These are phyloP conservation scores for Exophiala xenobiotica DNA, from an alignment of 2,329 filamentous ascomycete species.

Conservation along the genomic window DNA sequence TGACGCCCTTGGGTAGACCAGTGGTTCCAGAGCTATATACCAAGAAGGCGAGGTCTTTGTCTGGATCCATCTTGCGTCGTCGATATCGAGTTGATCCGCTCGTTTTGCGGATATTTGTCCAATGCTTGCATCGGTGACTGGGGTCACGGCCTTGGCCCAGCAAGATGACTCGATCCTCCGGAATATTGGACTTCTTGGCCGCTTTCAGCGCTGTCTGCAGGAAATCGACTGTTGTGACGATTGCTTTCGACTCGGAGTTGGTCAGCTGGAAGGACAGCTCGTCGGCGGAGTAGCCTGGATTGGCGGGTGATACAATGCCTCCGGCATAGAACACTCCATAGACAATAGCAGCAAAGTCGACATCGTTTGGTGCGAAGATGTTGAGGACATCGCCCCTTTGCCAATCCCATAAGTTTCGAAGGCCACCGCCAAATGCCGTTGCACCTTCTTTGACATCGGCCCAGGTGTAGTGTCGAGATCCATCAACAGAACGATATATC, in stretches of 20 bases:
- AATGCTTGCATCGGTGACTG: conserved; percentile 65
- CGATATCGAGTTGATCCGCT: conserved; percentile 59
- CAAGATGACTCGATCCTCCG: conserved; percentile 70
- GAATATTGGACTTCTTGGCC: conserved; percentile 67
- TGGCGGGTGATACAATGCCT: conserved; percentile 76
- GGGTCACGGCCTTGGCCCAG: conserved; percentile 71
- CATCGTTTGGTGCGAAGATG: conserved; percentile 79
- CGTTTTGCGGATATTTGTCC: conserved; percentile 68
- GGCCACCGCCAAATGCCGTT: conserved; percentile 72
- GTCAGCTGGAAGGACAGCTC: conserved; percentile 83
- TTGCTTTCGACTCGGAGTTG: conserved; percentile 70
- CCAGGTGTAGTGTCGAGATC: conserved; percentile 70
- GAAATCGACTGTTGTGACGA: conserved; percentile 71
- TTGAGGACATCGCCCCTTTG: conserved; percentile 79
- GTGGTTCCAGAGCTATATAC: conserved; percentile 91
- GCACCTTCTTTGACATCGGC: conserved; percentile 65
- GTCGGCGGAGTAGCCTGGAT: conserved; percentile 79
- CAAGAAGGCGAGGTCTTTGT: conserved; percentile 75
- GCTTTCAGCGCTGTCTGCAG: conserved; percentile 67
- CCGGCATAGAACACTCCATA: conserved; percentile 84
- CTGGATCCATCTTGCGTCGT: conserved; percentile 63
- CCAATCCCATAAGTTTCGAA: conserved; percentile 75
- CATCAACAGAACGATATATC: conserved; percentile 38
- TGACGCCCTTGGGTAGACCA: conserved; percentile 86
- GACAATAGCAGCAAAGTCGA: conserved; percentile 75